Percentiles rank a stretch among this genome's conserved stretches.
These are phyloP conservation scores for Leccinum arenicola DNA, from an alignment of 768 basidiomycete species.

Conservation along the genomic window DNA sequence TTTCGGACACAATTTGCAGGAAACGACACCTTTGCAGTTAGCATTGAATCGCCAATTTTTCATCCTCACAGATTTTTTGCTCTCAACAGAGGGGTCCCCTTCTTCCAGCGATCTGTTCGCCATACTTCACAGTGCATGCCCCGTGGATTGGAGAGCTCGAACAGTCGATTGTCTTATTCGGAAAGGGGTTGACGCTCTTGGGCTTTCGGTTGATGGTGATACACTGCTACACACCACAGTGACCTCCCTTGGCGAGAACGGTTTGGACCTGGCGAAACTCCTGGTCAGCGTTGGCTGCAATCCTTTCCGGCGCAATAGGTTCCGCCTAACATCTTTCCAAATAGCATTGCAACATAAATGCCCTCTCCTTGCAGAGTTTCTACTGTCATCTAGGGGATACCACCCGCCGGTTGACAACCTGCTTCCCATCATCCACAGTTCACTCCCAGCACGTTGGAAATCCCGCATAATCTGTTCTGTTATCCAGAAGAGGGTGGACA, in stretches of 20 bases:
- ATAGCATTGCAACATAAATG: neutral
- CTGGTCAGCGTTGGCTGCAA: slow-evolving; percentile 1
- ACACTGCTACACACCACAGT: neutral
- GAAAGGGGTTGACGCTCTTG: neutral
- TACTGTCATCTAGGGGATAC: neutral
- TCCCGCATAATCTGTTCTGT: too few species aligned
- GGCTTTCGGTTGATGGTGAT: neutral
- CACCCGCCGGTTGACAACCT: neutral
- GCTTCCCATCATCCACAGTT: neutral
- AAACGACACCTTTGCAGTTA: neutral
- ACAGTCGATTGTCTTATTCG: neutral
- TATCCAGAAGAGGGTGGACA: neutral
- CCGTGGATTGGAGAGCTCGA: neutral
- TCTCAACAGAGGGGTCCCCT: neutral
- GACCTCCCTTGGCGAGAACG: neutral
- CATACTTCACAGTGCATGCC: neutral
- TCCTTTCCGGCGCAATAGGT: neutral
- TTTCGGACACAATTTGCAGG: neutral
- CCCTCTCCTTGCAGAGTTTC: neutral
- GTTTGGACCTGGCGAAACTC: neutral
- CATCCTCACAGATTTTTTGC: neutral
- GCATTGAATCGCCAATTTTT: neutral
- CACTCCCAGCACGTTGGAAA: neutral
- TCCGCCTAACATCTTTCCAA: neutral
- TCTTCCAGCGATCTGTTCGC: neutral